Evolutionary conservation across 1,284 basidiomycete genomes (phyloP).

Genomic region (Cryptococcus jaspeensis): DNA sequence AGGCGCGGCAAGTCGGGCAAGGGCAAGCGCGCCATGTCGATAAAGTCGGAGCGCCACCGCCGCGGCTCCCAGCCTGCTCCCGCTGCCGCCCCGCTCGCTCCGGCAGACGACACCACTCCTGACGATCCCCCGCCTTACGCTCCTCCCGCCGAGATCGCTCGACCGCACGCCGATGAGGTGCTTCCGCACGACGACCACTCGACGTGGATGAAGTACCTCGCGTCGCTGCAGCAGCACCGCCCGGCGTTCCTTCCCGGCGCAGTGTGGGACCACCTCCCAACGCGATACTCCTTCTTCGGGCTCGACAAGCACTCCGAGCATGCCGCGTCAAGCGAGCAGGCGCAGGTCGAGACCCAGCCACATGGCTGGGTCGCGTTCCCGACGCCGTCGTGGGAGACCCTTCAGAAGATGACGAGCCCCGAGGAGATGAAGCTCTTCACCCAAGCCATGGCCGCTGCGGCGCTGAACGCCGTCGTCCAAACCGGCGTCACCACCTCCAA

Average conservation of each 20-base stretch:
- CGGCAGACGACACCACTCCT: conserved; percentile 3
- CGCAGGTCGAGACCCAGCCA: conserved; percentile 2
- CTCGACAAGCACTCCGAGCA: conserved; percentile 3
- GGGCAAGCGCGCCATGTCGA: conserved; percentile 14
- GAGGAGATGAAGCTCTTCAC: conserved; percentile 48
- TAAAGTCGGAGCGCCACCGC: conserved; percentile 5
- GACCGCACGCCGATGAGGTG: conserved; percentile 3
- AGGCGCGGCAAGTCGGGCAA: conserved; percentile 14
- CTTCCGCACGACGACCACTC: conserved; percentile 16
- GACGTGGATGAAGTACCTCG: conserved; percentile 46
- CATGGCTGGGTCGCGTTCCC: conserved; percentile 44
- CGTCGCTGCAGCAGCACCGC: conserved; percentile 35
- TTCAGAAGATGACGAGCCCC: conserved; percentile 42
- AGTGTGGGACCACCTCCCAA: conserved; percentile 36
- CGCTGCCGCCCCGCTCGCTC: conserved; percentile 9
- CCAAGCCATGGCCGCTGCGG: conserved; percentile 47
- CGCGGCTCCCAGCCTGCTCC: conserved; percentile 4
- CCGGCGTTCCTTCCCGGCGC: conserved; percentile 33
- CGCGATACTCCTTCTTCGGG: conserved; percentile 14
- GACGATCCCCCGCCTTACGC: conserved; percentile 45
- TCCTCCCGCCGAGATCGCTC: conserved; percentile 13
- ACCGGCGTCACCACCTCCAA: conserved; percentile 32
- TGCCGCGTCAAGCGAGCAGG: background rate
- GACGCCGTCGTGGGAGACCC: conserved; percentile 44
- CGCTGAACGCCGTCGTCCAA: conserved; percentile 46